Base-by-base conservation (phyloP, 345 rosid species). In the rapeseed (Brassica napus) region DNA sequence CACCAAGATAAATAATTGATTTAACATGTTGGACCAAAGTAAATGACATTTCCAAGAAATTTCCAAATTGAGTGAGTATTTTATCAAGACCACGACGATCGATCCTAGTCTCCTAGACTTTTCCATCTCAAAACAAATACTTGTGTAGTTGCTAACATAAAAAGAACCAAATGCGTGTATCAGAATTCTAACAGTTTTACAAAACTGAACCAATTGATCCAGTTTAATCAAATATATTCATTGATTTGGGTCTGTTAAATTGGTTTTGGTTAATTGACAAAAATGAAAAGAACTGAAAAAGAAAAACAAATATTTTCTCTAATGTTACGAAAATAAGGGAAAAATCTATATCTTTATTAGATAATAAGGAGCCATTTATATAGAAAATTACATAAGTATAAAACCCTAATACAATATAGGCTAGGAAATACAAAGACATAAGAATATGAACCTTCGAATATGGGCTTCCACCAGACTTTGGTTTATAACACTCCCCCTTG, bases 11-110 rank as follows among this genome's bases (percentile, higher is more conserved):
- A 15, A 67, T 75, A 35, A 15, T 4, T 23, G 54, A 69, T 52
- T 52, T 52, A 15, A 52, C 62, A 61, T 3, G 9, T 60, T 32
- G 75, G 74, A 69, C 62, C 37, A 69, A 18, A 32, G 3, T 32
- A 6, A 15, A 47, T 61, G 64, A 16, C 55, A 47, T 69, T 69
- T 61, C 74, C 4, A 69, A 61, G 69, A 77, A 68, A 60, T 77
- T 62, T 47, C 75, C 28, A 35, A 69, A 47, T 16, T 69, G 69
- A 28, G 15, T 55, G 52, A 44, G 52, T 44, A 24, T 44, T 44
- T 44, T 44, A 11, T 44, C 3, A 44, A 18, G 65, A 75, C 72
- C 77, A 54, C 26, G 37, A 60, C 24, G 24, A 23, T 23, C 49
- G 14, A 54, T 23, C 30, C 5, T 6, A 55, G 62, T 30, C 44